Conservation (phyloP, 345 rosid species). For the Brassica incana region DNA sequence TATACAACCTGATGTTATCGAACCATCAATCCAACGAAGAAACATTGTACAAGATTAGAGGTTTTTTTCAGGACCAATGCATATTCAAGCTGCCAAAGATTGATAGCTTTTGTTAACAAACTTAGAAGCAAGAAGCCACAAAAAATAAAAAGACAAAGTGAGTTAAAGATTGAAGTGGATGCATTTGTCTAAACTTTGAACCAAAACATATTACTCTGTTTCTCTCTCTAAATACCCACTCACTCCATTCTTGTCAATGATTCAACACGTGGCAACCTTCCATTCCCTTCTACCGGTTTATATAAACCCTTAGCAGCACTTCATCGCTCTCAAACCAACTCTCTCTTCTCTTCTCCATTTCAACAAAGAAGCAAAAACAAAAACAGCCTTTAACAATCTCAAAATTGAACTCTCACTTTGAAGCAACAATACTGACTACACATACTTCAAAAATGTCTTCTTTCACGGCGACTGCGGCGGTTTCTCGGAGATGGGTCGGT, state of each 20-base stretch:
- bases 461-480: constrained; percentile 37
- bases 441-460: constrained; percentile 36
- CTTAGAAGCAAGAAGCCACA: constrained; percentile 21
- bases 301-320: constrained; percentile 33
- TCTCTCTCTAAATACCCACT: constrained; percentile 13
- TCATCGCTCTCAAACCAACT: constrained; percentile 41
- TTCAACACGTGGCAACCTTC: constrained; percentile 39
- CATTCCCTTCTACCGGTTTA: constrained; percentile 34
- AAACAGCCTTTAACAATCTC: constrained; percentile 24
- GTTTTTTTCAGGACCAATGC: background rate
- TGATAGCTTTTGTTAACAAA: constrained; percentile 19
- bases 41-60: background rate
- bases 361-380: background rate
- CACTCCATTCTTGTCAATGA: constrained; percentile 22
- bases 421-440: constrained; percentile 15
- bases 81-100: constrained; percentile 21
- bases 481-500: constrained; percentile 33
- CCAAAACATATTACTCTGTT: constrained; percentile 11
- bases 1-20: background rate
- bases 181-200: constrained; percentile 30
- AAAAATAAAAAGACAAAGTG: background rate
- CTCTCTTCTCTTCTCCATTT: constrained; percentile 26
- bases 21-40: background rate
- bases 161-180: constrained; percentile 28
- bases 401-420: constrained; percentile 6